A percentile compares a stretch with the other conserved stretches of the same genome.
phyloP scores from a whole-genome alignment of 2,329 filamentous ascomycete species.

The Trichoderma sp. region DNA sequence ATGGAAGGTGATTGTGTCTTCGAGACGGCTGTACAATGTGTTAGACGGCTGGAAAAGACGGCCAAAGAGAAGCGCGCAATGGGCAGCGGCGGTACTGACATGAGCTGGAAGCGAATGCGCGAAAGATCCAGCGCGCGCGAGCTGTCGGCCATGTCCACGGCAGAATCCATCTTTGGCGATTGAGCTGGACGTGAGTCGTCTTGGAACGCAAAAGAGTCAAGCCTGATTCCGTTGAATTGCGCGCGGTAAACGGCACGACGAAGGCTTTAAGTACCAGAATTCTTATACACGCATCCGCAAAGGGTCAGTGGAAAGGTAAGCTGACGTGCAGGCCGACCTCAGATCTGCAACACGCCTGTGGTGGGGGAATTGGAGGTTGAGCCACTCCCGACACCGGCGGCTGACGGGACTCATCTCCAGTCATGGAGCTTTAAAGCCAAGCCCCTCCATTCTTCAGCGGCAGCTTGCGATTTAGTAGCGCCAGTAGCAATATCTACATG shows the following conservation, averaged over 20 bases:
- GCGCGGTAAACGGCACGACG: not conserved
- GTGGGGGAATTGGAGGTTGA: not conserved
- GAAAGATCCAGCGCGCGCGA: slow-evolving; percentile 84
- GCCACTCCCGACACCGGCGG: slow-evolving; percentile 25
- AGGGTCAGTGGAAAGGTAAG: not conserved
- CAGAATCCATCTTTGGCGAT: slow-evolving; percentile 71
- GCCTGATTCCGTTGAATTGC: not conserved
- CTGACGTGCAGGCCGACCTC: slow-evolving; percentile 6
- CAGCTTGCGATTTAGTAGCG: slow-evolving; percentile 6
- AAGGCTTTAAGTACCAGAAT: not conserved
- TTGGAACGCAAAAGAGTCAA: not conserved
- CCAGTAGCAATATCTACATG: not conserved
- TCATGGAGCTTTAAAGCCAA: not conserved
- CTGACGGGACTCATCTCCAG: not conserved
- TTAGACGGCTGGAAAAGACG: slow-evolving; percentile 26
- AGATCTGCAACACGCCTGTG: not conserved
- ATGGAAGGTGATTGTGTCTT: slow-evolving; percentile 97
- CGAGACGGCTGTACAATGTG: slow-evolving; percentile 70
- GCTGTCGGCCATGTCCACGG: slow-evolving; percentile 85
- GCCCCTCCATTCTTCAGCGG: slow-evolving; percentile 19
- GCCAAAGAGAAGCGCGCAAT: not conserved
- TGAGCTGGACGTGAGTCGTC: not conserved
- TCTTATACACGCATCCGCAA: not conserved
- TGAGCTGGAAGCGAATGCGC: slow-evolving; percentile 91
- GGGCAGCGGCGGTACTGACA: slow-evolving; percentile 59